Conservation (phyloP, 495 filamentous ascomycete genomes). For the Lasiosphaeria ovina region DNA sequence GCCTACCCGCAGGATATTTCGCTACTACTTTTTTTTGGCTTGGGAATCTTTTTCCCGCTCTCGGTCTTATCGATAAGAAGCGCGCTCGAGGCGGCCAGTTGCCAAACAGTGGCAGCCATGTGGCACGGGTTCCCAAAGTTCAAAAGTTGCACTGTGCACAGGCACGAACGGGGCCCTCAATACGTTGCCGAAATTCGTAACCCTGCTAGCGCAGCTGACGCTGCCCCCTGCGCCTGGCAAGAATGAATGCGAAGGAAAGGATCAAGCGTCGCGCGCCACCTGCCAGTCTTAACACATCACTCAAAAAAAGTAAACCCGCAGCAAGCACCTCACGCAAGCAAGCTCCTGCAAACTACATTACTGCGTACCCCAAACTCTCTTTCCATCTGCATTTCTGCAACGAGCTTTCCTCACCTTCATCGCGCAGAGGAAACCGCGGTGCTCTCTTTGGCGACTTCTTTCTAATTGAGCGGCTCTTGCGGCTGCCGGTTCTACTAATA, state of each 20-base stretch:
- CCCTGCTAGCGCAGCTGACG: constrained; percentile 7
- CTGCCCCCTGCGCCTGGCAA: not conserved
- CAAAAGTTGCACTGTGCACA: not conserved
- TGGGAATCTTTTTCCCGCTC: constrained; percentile 12
- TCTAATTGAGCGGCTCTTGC: constrained; percentile 19
- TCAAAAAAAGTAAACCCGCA: constrained; percentile 24
- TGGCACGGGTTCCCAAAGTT: not conserved
- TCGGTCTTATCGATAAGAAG: constrained; percentile 34
- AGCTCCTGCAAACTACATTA: not conserved
- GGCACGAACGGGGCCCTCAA: not conserved
- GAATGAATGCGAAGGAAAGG: constrained; percentile 7
- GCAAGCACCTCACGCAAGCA: constrained; percentile 13
- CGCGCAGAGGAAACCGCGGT: not conserved
- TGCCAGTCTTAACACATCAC: constrained; percentile 31
- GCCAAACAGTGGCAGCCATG: not conserved
- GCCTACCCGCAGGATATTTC: constrained; percentile 20
- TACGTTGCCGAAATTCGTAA: not conserved
- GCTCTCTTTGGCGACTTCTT: constrained; percentile 17
- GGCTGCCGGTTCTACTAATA: constrained; percentile 14
- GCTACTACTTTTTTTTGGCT: constrained; percentile 13
- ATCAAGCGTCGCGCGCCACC: constrained; percentile 15
- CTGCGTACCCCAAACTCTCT: constrained; percentile 1
- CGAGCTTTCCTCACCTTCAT: not conserved
- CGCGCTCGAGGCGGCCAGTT: not conserved
- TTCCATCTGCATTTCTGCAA: constrained; percentile 12